These are phyloP conservation scores for Colletotrichum eleusines DNA, from an alignment of 2,329 filamentous ascomycete genomes.

Conservation along the genomic window DNA sequence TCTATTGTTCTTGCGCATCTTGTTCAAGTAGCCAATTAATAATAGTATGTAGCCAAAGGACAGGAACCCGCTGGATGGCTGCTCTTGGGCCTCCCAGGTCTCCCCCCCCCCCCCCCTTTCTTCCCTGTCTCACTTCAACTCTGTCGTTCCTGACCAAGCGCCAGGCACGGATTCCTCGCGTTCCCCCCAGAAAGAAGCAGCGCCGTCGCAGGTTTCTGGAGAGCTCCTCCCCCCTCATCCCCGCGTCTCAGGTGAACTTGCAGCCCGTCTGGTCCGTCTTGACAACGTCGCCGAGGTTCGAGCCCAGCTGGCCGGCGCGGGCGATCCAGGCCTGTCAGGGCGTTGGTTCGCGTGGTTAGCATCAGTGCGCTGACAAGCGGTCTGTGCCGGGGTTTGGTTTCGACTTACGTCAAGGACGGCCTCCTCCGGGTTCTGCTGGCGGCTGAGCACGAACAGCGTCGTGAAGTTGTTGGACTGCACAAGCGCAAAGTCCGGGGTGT, in stretches of 20 bases:
- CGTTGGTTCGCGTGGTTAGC: neutral
- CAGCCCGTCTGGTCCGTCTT: slow-evolving; percentile 48
- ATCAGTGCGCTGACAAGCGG: neutral
- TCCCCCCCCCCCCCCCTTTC: neutral
- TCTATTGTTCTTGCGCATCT: neutral
- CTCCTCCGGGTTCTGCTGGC: slow-evolving; percentile 47
- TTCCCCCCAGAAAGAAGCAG: neutral
- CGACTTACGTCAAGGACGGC: slow-evolving; percentile 47
- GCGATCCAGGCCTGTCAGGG: slow-evolving; percentile 46
- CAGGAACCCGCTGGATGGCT: slow-evolving; percentile 9
- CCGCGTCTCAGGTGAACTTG: slow-evolving; percentile 42
- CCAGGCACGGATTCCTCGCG: slow-evolving; percentile 27
- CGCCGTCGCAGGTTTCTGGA: neutral
- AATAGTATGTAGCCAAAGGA: neutral
- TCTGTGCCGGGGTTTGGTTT: neutral
- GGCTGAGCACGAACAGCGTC: slow-evolving; percentile 50
- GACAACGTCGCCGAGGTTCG: slow-evolving; percentile 45
- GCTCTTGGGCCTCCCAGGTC: slow-evolving; percentile 4
- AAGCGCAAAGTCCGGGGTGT: slow-evolving; percentile 49
- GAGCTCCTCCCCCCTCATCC: neutral
- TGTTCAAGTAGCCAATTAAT: too few relatives aligned
- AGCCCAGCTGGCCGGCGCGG: slow-evolving; percentile 46
- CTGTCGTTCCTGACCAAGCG: slow-evolving; percentile 16
- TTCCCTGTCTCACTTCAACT: slow-evolving; percentile 1
- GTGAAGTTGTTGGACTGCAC: slow-evolving; percentile 51